A percentile compares a stretch with the other conserved stretches of the same genome.
Conservation (phyloP, 2,329 filamentous ascomycete genomes). For the Hypoxylon sp. region DNA sequence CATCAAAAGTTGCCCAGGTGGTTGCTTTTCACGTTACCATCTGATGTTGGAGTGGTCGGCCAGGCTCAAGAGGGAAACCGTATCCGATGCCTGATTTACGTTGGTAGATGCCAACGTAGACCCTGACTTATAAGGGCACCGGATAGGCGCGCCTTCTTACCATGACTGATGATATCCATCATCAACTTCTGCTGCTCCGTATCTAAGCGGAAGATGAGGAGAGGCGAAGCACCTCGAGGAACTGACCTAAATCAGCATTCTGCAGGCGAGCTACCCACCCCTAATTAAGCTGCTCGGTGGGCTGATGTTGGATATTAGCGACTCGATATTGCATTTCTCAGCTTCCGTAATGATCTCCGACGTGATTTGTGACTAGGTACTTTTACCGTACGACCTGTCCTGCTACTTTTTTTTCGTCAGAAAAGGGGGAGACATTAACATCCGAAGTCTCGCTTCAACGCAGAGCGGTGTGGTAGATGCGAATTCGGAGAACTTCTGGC, state of each 20-base stretch:
- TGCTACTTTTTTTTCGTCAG: background rate
- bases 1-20: slow-evolving; percentile 24
- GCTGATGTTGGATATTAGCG: slow-evolving; percentile 11
- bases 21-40: slow-evolving; percentile 34
- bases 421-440: slow-evolving; percentile 17
- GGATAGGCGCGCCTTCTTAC: slow-evolving; percentile 35
- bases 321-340: slow-evolving; percentile 17
- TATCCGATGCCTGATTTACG: slow-evolving; percentile 37
- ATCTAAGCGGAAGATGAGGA: slow-evolving; percentile 30
- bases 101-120: slow-evolving; percentile 26
- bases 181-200: slow-evolving; percentile 19
- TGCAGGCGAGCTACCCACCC: slow-evolving; percentile 31
- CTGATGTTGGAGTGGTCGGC: slow-evolving; percentile 35
- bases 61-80: slow-evolving; percentile 42
- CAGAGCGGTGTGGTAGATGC: slow-evolving; percentile 41
- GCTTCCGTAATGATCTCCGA: slow-evolving; percentile 7
- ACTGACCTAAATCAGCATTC: slow-evolving; percentile 26
- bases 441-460: slow-evolving; percentile 16
- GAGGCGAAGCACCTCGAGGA: slow-evolving; percentile 18
- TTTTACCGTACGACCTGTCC: slow-evolving; percentile 7
- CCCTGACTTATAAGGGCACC: slow-evolving; percentile 27
- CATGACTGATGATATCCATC: slow-evolving; percentile 19
- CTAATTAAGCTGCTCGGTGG: slow-evolving; percentile 18
- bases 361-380: slow-evolving; percentile 3
- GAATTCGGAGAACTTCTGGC: slow-evolving; percentile 35